phyloP scores from a whole-genome alignment of 1,139 yeast species.

The Saccharomycopsis hybrid region DNA sequence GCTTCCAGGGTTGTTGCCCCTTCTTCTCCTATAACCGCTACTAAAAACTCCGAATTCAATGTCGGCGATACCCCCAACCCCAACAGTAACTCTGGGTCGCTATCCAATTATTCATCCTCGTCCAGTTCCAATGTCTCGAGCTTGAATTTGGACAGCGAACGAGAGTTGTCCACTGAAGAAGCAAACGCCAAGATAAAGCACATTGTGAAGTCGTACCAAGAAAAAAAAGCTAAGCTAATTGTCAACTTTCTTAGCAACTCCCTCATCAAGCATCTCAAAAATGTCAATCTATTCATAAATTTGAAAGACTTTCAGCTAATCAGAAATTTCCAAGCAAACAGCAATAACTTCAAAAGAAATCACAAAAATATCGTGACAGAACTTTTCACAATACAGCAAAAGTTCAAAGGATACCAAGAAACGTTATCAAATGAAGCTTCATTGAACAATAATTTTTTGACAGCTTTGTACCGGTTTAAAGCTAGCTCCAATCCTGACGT shows the following conservation, averaged over 20 bases:
- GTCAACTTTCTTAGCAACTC: slow-evolving; percentile 8
- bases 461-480: background rate
- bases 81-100: no score
- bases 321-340: slow-evolving; percentile 14
- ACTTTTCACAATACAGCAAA: slow-evolving; percentile 3
- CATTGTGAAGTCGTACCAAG: background rate
- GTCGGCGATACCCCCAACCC: background rate
- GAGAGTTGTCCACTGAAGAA: background rate
- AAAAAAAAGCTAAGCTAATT: slow-evolving; percentile 3
- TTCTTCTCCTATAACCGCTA: background rate
- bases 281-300: slow-evolving; percentile 11
- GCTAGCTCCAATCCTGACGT: background rate
- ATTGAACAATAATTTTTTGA: slow-evolving; percentile 6
- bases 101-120: background rate
- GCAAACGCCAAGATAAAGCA: background rate
- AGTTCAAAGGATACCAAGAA: slow-evolving; percentile 6
- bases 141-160: background rate
- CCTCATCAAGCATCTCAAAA: slow-evolving; percentile 3
- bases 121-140: background rate
- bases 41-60: background rate
- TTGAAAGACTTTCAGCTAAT: slow-evolving; percentile 16
- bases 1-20: background rate
- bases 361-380: slow-evolving; percentile 12
- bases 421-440: slow-evolving; percentile 6
- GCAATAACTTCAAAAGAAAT: slow-evolving; percentile 17